These are phyloP conservation scores for Botrytis fabae DNA, from an alignment of 2,329 filamentous ascomycete genomes.

Conservation along the genomic window DNA sequence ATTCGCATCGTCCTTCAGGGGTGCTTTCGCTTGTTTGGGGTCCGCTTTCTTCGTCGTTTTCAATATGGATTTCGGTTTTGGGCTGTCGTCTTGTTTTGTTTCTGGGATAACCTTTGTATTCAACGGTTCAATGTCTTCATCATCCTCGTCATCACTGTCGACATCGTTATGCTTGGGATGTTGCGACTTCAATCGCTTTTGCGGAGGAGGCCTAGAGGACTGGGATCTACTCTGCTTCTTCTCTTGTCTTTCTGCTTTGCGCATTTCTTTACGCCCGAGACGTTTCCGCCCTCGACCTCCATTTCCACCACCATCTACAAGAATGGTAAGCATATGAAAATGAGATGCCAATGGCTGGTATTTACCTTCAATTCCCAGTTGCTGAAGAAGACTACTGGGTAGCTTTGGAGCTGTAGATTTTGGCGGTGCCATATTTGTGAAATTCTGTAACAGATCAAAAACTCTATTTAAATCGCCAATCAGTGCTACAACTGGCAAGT, in stretches of 20 bases:
- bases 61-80: conserved; percentile 37
- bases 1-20: not conserved
- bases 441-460: not conserved
- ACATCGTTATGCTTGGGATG: conserved; percentile 19
- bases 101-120: conserved; percentile 13
- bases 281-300: conserved; percentile 32
- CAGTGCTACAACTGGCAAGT: not conserved
- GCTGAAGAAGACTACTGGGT: conserved; percentile 47
- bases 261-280: conserved; percentile 39
- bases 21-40: not conserved
- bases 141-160: conserved; percentile 15
- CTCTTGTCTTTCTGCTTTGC: conserved; percentile 39
- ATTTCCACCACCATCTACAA: conserved; percentile 8
- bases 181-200: conserved; percentile 35
- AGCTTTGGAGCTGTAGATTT: conserved; percentile 45
- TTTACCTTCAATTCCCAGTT: conserved; percentile 45
- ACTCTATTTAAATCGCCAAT: not conserved
- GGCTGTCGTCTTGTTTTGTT: conserved; percentile 15
- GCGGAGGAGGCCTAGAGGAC: conserved; percentile 33
- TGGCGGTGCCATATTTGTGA: conserved; percentile 33
- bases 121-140: conserved; percentile 14
- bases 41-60: conserved; percentile 35
- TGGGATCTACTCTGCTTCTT: conserved; percentile 33
- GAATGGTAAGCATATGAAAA: conserved; percentile 15
- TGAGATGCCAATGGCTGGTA: not conserved